Evolutionary conservation across 2,329 filamentous ascomycete species (phyloP).

Genomic region (Neonectria coccinea): DNA sequence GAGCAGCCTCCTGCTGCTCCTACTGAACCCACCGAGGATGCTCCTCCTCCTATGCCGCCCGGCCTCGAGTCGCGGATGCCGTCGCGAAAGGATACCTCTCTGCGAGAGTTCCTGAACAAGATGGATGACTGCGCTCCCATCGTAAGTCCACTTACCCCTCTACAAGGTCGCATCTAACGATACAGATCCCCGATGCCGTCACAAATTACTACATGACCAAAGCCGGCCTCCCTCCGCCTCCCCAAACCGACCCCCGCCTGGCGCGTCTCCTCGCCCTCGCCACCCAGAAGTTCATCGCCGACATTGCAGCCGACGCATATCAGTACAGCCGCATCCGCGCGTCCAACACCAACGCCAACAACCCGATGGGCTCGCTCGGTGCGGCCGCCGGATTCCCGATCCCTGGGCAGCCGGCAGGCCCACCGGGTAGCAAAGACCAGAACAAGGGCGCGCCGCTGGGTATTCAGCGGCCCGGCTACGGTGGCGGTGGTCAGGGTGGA

Average conservation of each 20-base stretch:
- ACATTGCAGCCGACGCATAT: conserved; percentile 96
- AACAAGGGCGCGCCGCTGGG: conserved; percentile 72
- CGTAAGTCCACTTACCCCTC: conserved; percentile 64
- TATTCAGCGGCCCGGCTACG: conserved; percentile 82
- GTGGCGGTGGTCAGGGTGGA: conserved; percentile 88
- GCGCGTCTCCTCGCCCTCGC: conserved; percentile 94
- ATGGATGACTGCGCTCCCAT: conserved; percentile 99
- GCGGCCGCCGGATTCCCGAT: conserved; percentile 77
- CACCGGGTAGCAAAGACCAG: conserved; percentile 67
- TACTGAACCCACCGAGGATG: conserved; percentile 44
- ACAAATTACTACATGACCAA: conserved; percentile 98
- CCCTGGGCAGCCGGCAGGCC: conserved; percentile 70
- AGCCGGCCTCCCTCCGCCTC: conserved; percentile 91
- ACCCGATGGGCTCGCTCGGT: conserved; percentile 88
- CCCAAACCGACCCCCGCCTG: conserved; percentile 88
- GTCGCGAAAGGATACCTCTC: conserved; percentile 88
- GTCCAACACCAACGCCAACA: conserved; percentile 86
- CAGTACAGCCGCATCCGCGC: conserved; percentile 96
- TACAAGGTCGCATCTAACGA: conserved; percentile 23
- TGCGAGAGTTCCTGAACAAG: conserved; percentile 92
- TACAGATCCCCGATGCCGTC: conserved; percentile 93
- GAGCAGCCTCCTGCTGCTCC: conserved; percentile 46
- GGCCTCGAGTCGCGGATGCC: conserved; percentile 73
- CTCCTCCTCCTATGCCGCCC: conserved; percentile 58
- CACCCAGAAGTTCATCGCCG: conserved; percentile 99